Base-by-base conservation (phyloP, 225 moss, liverwort and hornwort genomes). In the Asterella californica region DNA sequence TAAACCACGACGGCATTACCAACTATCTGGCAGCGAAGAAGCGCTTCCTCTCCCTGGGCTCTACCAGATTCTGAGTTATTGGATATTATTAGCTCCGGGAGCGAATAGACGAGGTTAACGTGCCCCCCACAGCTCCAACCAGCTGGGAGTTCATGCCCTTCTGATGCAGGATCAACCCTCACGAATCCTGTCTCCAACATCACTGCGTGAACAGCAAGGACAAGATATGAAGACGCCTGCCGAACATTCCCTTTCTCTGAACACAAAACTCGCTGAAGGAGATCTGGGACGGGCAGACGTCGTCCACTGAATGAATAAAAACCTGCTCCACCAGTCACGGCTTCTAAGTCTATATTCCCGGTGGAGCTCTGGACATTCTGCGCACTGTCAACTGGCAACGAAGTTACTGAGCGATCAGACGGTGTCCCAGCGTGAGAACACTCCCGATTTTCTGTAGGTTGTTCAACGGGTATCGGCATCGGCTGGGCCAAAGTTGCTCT, bases 171-270 rank as follows among this genome's bases (percentile, higher is more conserved):
- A 54, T 87, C 90, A 66, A 90, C 80, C 53, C 92, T 76, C 25
- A 97, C 83, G 80, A 99, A 99, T 12, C 95, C 93, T 9, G 97
- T 93, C 85, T 99, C 97, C 50, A 99, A 80, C 97, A 99, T 99
- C 80, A 95, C 92, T 25, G 97, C 90, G 83, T 99, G 97, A 29
- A 94, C 84, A 45, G 95, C 94, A 3, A 99, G 95, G 64, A 95
- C 83, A 69, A 99, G 65, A 63, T 85, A 83, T 57, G 91, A 90
- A 59, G 85, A 89, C 54, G 92, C 87, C 76, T 92, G 90, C 45
- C 84, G 87, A 12, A 93, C 84, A 54, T 94, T 92, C n/a, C 84
- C 87, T 15, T 79, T 85, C 72, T 95, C 97, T 2, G 85, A 76
- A 11, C 80, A 59, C 63, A 99, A 70, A 74, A 95, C 95, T 42